A percentile compares a stretch with the other conserved stretches of the same genome.
Evolutionary conservation across 2,329 filamentous ascomycete genomes (phyloP).

Genomic region (Lasiodiplodia citricola): DNA sequence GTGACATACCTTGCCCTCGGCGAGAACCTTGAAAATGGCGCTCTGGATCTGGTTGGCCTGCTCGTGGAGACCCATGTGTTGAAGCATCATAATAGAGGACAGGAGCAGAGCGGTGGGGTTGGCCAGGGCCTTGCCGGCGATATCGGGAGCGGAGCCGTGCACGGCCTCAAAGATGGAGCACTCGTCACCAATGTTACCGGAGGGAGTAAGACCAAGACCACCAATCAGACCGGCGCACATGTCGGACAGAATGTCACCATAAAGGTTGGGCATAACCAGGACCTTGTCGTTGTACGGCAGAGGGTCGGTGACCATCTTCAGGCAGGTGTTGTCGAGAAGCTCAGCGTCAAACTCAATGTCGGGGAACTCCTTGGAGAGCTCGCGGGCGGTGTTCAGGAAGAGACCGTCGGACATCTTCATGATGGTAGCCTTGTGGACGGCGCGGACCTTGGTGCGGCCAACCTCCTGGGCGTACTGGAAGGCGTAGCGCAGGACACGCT

Average conservation of each 20-base stretch:
- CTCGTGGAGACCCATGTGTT: conserved; percentile 90
- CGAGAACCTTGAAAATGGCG: conserved; percentile 92
- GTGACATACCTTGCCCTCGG: conserved; percentile 81
- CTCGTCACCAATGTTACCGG: conserved; percentile 98
- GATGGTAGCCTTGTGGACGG: conserved; percentile 99
- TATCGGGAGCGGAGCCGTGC: conserved; percentile 95
- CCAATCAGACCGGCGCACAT: conserved; percentile 99
- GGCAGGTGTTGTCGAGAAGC: conserved; percentile 97
- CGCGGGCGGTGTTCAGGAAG: conserved; percentile 85
- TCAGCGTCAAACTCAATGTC: conserved; percentile 96
- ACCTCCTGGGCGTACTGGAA: conserved; percentile 97
- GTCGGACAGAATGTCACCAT: conserved; percentile 98
- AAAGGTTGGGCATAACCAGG: conserved; percentile 95
- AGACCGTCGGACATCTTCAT: conserved; percentile 99
- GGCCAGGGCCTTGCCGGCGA: conserved; percentile 92
- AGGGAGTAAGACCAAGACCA: conserved; percentile 94
- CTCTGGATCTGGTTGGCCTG: conserved; percentile 89
- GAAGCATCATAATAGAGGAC: conserved; percentile 98
- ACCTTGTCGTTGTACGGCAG: conserved; percentile 99
- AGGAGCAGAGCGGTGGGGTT: conserved; percentile 97
- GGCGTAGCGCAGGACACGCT: conserved; percentile 94
- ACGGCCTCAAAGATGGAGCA: conserved; percentile 99
- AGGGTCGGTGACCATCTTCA: conserved; percentile 98
- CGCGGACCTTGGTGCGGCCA: conserved; percentile 94
- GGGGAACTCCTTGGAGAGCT: conserved; percentile 94